Conservation (phyloP, 768 basidiomycete genomes). For the Suillus lakei region DNA sequence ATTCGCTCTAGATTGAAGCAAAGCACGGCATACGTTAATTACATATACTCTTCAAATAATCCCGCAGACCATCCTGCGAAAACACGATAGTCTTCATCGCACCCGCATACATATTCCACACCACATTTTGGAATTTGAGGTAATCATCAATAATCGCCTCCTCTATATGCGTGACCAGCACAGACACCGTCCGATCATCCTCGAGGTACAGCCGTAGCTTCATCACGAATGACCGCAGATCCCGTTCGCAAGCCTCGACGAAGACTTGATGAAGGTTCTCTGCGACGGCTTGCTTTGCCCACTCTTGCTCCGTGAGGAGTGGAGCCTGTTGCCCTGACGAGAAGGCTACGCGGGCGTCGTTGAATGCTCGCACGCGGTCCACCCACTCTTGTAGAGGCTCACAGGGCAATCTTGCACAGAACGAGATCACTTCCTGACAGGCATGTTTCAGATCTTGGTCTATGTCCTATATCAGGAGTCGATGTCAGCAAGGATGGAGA, state of each 20-base stretch:
- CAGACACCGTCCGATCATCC: constrained; percentile 75
- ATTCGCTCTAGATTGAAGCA: not conserved
- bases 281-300: constrained; percentile 56
- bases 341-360: constrained; percentile 23
- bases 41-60: constrained; percentile 43
- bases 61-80: constrained; percentile 43
- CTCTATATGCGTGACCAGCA: constrained; percentile 78
- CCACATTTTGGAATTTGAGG: constrained; percentile 68
- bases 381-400: constrained; percentile 68
- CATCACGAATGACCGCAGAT: constrained; percentile 57
- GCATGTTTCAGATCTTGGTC: constrained; percentile 84
- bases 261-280: constrained; percentile 59
- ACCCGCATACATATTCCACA: constrained; percentile 53
- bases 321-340: constrained; percentile 20
- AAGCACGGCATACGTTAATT: constrained; percentile 19
- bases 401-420: constrained; percentile 61
- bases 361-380: constrained; percentile 49
- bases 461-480: constrained; percentile 60
- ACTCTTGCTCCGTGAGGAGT: constrained; percentile 45
- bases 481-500: constrained; percentile 1
- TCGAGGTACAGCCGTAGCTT: constrained; percentile 79
- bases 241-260: constrained; percentile 54
- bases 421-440: constrained; percentile 83
- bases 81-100: constrained; percentile 37
- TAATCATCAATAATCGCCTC: constrained; percentile 80